These are phyloP conservation scores for Allium fistulosum DNA, from an alignment of 106 monocot genomes.

Conservation along the genomic window DNA sequence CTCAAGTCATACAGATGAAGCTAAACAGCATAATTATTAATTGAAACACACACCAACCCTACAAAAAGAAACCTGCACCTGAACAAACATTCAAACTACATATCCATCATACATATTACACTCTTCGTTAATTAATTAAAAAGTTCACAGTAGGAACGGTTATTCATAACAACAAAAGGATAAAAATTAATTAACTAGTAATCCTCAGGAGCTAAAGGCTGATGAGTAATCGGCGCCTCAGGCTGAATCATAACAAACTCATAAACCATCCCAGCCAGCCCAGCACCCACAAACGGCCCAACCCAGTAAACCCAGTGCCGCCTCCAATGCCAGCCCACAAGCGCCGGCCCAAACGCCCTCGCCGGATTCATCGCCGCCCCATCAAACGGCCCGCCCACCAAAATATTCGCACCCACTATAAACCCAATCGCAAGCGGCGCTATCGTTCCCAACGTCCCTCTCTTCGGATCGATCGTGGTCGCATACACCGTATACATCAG, in stretches of 20 bases:
- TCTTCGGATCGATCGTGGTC: slow-evolving; percentile 69
- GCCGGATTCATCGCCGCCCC: slow-evolving; percentile 94
- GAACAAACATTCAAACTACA: too few species aligned
- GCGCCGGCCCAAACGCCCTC: slow-evolving; percentile 65
- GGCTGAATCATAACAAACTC: slow-evolving; percentile 65
- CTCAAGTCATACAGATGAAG: too few species aligned
- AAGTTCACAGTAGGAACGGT: too few species aligned
- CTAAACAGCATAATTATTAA: too few species aligned
- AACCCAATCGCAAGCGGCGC: slow-evolving; percentile 73
- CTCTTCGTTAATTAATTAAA: too few species aligned
- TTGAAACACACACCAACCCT: too few species aligned
- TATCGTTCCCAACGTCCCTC: slow-evolving; percentile 52
- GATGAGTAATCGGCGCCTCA: slow-evolving; percentile 39
- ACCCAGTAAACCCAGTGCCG: slow-evolving; percentile 90
- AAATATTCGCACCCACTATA: slow-evolving; percentile 69
- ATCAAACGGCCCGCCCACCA: slow-evolving; percentile 76
- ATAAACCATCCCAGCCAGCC: slow-evolving; percentile 63
- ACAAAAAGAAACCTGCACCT: too few species aligned
- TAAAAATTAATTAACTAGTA: slow-evolving; percentile 27
- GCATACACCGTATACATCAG: slow-evolving; percentile 71
- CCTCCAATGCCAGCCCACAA: slow-evolving; percentile 72
- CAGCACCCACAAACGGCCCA: slow-evolving; percentile 64
- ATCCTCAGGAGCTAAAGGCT: slow-evolving; percentile 82
- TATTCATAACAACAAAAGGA: neutral
- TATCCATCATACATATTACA: too few species aligned